Percentiles rank a stretch among this genome's conserved stretches.
Evolutionary conservation across 108 stramenopile genomes (phyloP).

Genomic region (Schizochytrium sp.): DNA sequence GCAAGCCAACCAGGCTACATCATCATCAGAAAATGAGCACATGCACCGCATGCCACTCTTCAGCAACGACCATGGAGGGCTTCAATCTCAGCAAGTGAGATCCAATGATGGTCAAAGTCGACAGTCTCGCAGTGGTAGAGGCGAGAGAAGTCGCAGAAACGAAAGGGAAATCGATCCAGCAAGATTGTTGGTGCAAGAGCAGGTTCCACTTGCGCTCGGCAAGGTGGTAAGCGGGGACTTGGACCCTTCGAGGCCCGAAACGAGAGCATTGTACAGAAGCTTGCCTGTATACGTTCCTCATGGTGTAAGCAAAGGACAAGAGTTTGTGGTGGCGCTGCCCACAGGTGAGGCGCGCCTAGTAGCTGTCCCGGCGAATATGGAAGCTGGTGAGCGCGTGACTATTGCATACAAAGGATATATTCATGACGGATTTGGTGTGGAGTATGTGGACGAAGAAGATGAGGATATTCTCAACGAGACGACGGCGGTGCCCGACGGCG

Average conservation of each 20-base stretch:
- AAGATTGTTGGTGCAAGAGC: neutral
- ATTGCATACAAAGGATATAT: constrained; percentile 39
- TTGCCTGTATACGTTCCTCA: neutral
- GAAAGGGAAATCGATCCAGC: neutral
- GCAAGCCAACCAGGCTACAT: neutral
- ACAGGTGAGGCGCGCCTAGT: constrained; percentile 54
- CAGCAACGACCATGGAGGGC: too few species aligned
- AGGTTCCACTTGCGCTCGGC: neutral
- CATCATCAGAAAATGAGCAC: neutral
- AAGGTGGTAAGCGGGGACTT: neutral
- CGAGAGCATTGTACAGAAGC: constrained; percentile 11
- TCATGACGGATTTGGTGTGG: constrained; percentile 14
- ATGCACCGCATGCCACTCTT: too few species aligned
- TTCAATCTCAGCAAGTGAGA: too few species aligned
- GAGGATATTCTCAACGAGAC: neutral
- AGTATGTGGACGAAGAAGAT: constrained; percentile 26
- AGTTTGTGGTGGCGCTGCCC: constrained; percentile 52
- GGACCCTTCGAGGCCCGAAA: neutral
- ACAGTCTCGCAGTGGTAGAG: too few species aligned
- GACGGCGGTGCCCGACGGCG: neutral
- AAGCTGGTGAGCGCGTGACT: constrained; percentile 13
- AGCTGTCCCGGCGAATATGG: neutral
- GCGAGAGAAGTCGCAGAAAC: neutral
- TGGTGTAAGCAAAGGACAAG: neutral
- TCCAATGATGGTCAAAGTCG: too few species aligned